Percentiles rank a stretch among this genome's conserved stretches.
phyloP scores from a whole-genome alignment of 2,329 filamentous ascomycete genomes.

The Zopfia rhizophila region DNA sequence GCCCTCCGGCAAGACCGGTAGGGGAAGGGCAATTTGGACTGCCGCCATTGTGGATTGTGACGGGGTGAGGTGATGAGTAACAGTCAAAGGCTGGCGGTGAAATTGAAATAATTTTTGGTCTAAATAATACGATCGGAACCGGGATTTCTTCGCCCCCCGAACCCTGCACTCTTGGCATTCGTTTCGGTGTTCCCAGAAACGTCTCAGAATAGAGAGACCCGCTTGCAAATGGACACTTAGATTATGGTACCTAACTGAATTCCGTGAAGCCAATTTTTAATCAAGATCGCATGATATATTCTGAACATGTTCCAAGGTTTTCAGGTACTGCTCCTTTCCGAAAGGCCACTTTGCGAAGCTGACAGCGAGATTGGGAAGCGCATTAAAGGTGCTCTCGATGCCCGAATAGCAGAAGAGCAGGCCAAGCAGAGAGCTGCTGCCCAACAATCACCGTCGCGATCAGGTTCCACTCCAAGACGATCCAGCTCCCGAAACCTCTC shows the following conservation, averaged over 20 bases:
- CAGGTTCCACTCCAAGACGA: constrained; percentile 57
- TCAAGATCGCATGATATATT: constrained; percentile 25
- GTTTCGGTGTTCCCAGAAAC: constrained; percentile 16
- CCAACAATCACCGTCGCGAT: constrained; percentile 57
- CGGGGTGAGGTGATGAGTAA: constrained; percentile 16
- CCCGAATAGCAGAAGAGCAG: constrained; percentile 90
- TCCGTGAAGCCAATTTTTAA: constrained; percentile 13
- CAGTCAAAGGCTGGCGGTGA: constrained; percentile 13
- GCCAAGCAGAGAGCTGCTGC: constrained; percentile 72
- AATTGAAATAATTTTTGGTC: constrained; percentile 8
- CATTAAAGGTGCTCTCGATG: constrained; percentile 85
- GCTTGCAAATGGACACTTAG: constrained; percentile 30
- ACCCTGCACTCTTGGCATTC: constrained; percentile 14
- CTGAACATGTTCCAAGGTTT: constrained; percentile 49
- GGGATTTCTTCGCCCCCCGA: constrained; percentile 6
- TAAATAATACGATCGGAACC: too few species aligned
- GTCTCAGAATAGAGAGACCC: constrained; percentile 32
- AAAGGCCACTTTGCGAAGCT: constrained; percentile 21
- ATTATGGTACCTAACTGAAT: constrained; percentile 23
- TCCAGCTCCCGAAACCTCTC: constrained; percentile 57
- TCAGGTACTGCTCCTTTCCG: constrained; percentile 30
- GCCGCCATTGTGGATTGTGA: constrained; percentile 67
- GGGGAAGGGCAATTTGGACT: constrained; percentile 69
- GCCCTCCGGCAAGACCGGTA: constrained; percentile 80
- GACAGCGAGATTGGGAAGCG: constrained; percentile 63